Evolutionary conservation across 768 basidiomycete genomes (phyloP), one percentile per base, ranked within the genome.

Genomic region (Rhodotorula kratochvilovae): DNA sequence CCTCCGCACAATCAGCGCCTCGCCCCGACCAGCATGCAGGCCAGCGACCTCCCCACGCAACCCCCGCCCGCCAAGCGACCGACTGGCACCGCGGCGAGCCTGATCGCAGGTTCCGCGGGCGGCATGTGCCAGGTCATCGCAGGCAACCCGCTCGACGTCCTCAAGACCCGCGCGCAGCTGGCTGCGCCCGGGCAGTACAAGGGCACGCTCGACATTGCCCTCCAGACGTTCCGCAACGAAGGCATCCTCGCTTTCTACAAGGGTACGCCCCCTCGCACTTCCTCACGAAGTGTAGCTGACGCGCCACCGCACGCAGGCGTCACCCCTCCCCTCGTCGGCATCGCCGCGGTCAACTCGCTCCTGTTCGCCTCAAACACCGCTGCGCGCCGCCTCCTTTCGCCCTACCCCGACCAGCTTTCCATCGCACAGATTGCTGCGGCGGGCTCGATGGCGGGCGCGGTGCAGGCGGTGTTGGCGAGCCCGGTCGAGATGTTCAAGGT

Each of bases 401-500:
- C 96, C 0, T 99, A 88, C 78, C 90, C 90, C 5, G 85, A 92
- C 61, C 58, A 25, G 27, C 83, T 94, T 13, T 87, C 89, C 0
- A 83, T 97, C 60, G 84, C 84, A 35, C 86, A 97, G 80, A 90
- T 86, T 25, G 91, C 92, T 0, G 79, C 86, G 0, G 94, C 96
- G 0, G 95, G 96, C 0, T 86, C 87, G 0, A 91, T 96, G 86
- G 96, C 96, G 0, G 96, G 96, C 12, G 92, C 90, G 3, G 87
- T 85, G 2, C 95, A 97, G 78, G 87, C 95, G 21, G 81, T 98
- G 16, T 84, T 98, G 5, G 95, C 95, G 3, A 90, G 90, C 80
- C 96, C 96, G 63, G 92, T 83, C 61, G 96, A 99, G 81, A 91
- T 98, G 90, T 97, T 97, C 83, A 98, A 99, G 81, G 91, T 97